Evolutionary conservation across 192 early-diverging fungal species (phyloP).

Genomic region (Phycomyces blakesleeanus): DNA sequence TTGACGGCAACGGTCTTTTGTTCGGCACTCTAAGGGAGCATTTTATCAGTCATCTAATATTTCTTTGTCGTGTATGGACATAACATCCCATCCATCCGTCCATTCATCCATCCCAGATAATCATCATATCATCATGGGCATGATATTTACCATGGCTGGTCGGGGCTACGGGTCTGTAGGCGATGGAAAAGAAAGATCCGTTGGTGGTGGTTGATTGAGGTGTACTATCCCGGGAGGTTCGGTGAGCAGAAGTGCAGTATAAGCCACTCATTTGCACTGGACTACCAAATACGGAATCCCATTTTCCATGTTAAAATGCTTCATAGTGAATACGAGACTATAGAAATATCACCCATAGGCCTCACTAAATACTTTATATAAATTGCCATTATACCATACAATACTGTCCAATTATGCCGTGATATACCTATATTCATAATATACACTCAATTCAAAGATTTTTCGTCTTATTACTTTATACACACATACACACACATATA

Average conservation of each 20-base stretch:
- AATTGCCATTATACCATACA: too few species aligned
- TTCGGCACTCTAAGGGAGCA: constrained; percentile 46
- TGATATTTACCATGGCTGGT: constrained; percentile 15
- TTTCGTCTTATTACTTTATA: too few species aligned
- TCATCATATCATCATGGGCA: neutral
- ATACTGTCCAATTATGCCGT: too few species aligned
- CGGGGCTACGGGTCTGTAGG: constrained; percentile 8
- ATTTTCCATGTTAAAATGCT: neutral
- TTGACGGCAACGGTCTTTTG: constrained; percentile 71
- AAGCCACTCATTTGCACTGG: neutral
- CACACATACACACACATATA: too few species aligned
- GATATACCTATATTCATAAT: too few species aligned
- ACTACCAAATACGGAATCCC: neutral
- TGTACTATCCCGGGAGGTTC: neutral
- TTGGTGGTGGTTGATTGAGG: neutral
- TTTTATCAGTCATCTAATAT: neutral
- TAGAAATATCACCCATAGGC: too few species aligned
- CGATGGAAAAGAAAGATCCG: constrained; percentile 15
- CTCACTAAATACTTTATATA: too few species aligned
- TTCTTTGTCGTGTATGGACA: neutral
- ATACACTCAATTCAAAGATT: too few species aligned
- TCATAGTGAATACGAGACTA: too few species aligned
- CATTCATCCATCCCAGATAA: constrained; percentile 9
- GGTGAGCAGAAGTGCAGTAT: neutral
- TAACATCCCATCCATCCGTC: neutral